Percentiles rank a stretch among this genome's conserved stretches.
Conservation (phyloP, 2,329 filamentous ascomycete genomes). For the Dryadomyces quercivorus region DNA sequence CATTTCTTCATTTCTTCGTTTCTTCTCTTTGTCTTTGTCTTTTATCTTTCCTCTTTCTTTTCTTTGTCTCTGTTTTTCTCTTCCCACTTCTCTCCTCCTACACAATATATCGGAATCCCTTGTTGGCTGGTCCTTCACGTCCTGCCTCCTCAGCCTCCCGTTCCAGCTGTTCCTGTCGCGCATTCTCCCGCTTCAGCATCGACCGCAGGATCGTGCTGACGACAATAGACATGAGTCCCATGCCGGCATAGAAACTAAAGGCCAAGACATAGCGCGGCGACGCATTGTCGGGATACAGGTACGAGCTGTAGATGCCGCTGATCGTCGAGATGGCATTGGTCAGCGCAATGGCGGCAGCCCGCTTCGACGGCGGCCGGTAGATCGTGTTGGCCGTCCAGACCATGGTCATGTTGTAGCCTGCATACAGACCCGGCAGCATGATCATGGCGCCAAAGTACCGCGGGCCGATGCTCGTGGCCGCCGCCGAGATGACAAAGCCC, state of each 20-base stretch:
- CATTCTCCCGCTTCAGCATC: constrained; percentile 37
- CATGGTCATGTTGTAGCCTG: constrained; percentile 53
- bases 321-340: constrained; percentile 65
- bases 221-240: constrained; percentile 49
- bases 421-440: constrained; percentile 42
- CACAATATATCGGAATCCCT: not conserved
- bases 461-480: constrained; percentile 46
- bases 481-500: constrained; percentile 56
- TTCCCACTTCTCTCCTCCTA: too few relatives aligned
- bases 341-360: constrained; percentile 55
- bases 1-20: too few relatives aligned
- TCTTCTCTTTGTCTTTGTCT: too few relatives aligned
- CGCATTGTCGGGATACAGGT: constrained; percentile 31
- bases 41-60: too few relatives aligned
- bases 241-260: constrained; percentile 57
- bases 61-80: too few relatives aligned
- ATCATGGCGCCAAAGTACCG: constrained; percentile 63
- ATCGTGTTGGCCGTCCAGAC: constrained; percentile 69
- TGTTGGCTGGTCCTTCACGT: not conserved
- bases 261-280: constrained; percentile 38
- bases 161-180: not conserved
- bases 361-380: constrained; percentile 63
- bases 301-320: constrained; percentile 52
- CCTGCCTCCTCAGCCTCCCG: not conserved
- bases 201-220: constrained; percentile 50